Evolutionary conservation across 2,329 filamentous ascomycete genomes (phyloP).

Genomic region (Ustilaginoidea virens): DNA sequence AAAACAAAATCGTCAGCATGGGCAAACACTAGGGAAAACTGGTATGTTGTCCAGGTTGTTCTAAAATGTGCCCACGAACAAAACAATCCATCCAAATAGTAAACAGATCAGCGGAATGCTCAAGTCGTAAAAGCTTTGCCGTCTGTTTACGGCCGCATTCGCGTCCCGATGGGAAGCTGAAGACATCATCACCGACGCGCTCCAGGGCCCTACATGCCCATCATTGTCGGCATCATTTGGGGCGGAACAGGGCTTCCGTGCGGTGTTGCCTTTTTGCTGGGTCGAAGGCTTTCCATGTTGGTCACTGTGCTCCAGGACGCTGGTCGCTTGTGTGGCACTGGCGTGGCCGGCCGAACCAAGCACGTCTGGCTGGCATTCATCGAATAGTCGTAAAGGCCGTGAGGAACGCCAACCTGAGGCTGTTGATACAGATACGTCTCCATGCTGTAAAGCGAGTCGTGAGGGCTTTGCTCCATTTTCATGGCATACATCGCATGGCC

Average conservation of each 20-base stretch:
- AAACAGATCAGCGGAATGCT: too few relatives aligned
- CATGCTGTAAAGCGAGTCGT: constrained; percentile 12
- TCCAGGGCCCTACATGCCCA: constrained; percentile 11
- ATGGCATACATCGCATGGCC: constrained; percentile 15
- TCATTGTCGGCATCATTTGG: constrained; percentile 11
- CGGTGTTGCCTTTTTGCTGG: constrained; percentile 19
- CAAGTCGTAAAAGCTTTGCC: too few relatives aligned
- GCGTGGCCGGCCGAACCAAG: constrained; percentile 19
- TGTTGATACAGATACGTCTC: constrained; percentile 6
- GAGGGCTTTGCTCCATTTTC: constrained; percentile 15
- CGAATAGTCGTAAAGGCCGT: constrained; percentile 11
- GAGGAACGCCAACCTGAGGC: constrained; percentile 6
- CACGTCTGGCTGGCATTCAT: constrained; percentile 12
- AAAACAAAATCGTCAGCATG: too few relatives aligned
- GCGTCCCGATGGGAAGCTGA: too few relatives aligned
- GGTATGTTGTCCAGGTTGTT: too few relatives aligned
- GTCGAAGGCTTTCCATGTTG: constrained; percentile 21
- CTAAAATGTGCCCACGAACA: too few relatives aligned
- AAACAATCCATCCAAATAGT: too few relatives aligned
- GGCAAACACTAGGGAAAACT: too few relatives aligned
- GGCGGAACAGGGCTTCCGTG: constrained; percentile 11
- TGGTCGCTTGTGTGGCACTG: constrained; percentile 22
- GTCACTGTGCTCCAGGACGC: constrained; percentile 22
- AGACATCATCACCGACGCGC: too few relatives aligned
- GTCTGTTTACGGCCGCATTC: too few relatives aligned